Percentiles rank a stretch among this genome's conserved stretches.
These are phyloP conservation scores for Clathrus columnatus DNA, from an alignment of 768 basidiomycete species.

Conservation along the genomic window DNA sequence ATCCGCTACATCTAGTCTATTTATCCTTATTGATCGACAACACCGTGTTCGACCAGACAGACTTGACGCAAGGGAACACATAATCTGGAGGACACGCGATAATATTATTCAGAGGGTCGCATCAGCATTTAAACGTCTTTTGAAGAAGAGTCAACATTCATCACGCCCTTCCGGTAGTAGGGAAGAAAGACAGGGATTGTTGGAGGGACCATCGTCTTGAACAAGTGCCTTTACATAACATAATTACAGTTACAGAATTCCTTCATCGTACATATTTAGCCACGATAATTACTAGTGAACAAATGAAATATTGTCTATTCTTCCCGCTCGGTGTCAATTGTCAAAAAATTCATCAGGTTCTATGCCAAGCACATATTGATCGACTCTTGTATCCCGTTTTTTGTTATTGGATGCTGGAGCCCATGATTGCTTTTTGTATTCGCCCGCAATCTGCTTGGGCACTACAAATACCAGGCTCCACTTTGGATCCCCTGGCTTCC, in stretches of 20 bases:
- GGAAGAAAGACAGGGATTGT: neutral
- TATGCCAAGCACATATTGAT: no score
- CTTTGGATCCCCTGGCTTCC: no score
- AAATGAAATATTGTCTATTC: no score
- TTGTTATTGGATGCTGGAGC: no score
- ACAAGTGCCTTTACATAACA: neutral
- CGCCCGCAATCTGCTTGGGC: no score
- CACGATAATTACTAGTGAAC: no score
- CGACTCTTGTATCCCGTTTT: no score
- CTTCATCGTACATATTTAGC: no score
- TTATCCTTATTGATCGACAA: constrained; percentile 56
- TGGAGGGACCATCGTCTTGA: neutral
- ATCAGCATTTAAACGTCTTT: neutral
- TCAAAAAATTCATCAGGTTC: no score
- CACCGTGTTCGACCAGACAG: constrained; percentile 56
- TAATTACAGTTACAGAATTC: neutral
- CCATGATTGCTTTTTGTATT: no score
- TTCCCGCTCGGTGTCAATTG: no score
- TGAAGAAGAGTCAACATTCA: neutral
- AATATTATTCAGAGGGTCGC: neutral
- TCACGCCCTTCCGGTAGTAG: neutral
- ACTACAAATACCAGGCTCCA: no score
- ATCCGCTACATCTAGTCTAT: constrained; percentile 50
- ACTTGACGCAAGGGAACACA: constrained; percentile 32
- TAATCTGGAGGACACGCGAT: constrained; percentile 18